Evolutionary conservation across 768 basidiomycete genomes (phyloP).

Genomic region (Macrolepiota albuminosa): DNA sequence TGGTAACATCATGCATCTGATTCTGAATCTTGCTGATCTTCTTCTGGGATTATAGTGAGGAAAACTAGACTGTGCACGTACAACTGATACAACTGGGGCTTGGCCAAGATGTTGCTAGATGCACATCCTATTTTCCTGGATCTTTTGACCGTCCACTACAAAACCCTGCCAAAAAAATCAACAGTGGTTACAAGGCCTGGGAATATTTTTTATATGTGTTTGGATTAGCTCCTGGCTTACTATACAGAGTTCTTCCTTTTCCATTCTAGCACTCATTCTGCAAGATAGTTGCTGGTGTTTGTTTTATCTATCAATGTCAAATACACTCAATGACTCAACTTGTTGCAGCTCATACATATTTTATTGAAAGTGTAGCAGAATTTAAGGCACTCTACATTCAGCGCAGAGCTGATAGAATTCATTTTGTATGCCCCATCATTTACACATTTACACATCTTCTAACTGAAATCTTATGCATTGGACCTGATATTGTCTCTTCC

Average conservation of each 20-base stretch:
- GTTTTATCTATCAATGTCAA: neutral
- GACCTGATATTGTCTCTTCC: conserved; percentile 8
- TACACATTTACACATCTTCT: neutral
- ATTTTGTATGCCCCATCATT: neutral
- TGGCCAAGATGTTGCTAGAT: conserved; percentile 25
- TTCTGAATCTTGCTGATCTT: conserved; percentile 35
- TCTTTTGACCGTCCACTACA: conserved; percentile 37
- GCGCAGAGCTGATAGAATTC: neutral
- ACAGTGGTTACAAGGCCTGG: conserved; percentile 26
- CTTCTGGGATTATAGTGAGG: conserved; percentile 30
- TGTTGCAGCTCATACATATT: neutral
- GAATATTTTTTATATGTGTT: neutral
- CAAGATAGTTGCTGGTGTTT: neutral
- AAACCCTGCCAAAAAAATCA: conserved; percentile 36
- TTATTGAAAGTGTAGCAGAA: neutral
- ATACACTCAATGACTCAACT: neutral
- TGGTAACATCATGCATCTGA: conserved; percentile 35
- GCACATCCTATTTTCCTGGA: conserved; percentile 28
- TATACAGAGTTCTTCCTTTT: neutral
- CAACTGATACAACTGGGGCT: conserved; percentile 5
- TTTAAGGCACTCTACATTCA: neutral
- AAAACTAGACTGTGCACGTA: conserved; percentile 15
- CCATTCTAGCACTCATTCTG: neutral
- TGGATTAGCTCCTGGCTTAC: neutral
- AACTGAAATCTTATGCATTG: neutral